These are phyloP conservation scores for Blepharisma stoltei DNA, from an alignment of 73 alveolate genomes.

Conservation along the genomic window DNA sequence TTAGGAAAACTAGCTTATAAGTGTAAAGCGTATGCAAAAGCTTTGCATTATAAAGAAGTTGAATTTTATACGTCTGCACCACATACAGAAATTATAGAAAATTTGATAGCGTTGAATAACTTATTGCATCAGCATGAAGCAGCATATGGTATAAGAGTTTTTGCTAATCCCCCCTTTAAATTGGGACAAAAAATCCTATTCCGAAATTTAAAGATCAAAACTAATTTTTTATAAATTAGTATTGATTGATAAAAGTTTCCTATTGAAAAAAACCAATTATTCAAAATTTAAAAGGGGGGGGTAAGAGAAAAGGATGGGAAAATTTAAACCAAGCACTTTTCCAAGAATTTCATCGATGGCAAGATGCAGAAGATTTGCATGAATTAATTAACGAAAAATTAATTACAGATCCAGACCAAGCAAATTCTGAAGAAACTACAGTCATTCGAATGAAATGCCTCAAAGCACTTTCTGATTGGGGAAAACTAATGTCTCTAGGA, in stretches of 20 bases:
- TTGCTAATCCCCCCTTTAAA: no score
- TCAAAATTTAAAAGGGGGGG: no score
- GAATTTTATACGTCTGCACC: conserved; percentile 83
- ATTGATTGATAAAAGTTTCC: no score
- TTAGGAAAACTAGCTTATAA: conserved; percentile 92
- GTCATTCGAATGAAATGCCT: conserved; percentile 80
- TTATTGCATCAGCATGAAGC: conserved; percentile 92
- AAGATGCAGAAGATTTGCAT: conserved; percentile 59
- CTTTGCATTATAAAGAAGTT: conserved; percentile 91
- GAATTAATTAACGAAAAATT: conserved; percentile 63
- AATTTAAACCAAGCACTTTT: neutral
- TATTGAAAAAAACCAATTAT: no score
- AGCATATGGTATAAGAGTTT: conserved; percentile 90
- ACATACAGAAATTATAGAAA: conserved; percentile 55
- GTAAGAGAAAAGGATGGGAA: conserved; percentile 43
- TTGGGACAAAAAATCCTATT: no score
- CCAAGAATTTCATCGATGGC: conserved; percentile 28
- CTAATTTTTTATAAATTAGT: no score
- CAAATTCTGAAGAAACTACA: conserved; percentile 36
- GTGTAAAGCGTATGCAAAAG: conserved; percentile 97
- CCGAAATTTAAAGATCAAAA: no score
- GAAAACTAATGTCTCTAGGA: conserved; percentile 46
- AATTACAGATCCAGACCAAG: conserved; percentile 43
- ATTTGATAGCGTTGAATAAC: conserved; percentile 78
- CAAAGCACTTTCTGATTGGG: conserved; percentile 96